A percentile compares a stretch with the other conserved stretches of the same genome.
These are phyloP conservation scores for Posidonia oceanica DNA, from an alignment of 116 monocot genomes.

Conservation along the genomic window DNA sequence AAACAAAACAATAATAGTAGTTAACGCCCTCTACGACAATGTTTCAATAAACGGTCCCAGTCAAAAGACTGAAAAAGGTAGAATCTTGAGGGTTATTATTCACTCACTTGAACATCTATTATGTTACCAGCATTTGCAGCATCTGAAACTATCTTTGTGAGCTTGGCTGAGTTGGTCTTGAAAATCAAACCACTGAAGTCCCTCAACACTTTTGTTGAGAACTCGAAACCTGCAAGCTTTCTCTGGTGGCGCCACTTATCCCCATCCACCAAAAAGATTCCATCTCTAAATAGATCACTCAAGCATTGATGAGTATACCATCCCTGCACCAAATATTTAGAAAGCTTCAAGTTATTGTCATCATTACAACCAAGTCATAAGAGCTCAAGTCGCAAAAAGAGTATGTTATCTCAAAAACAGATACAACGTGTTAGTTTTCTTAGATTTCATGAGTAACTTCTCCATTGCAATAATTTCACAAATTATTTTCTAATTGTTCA, in stretches of 20 bases:
- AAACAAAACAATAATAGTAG: too few relatives aligned
- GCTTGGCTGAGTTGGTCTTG: constrained; percentile 21
- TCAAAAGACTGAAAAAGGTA: neutral
- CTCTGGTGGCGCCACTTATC: constrained; percentile 57
- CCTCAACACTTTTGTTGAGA: constrained; percentile 40
- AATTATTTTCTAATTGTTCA: too few relatives aligned
- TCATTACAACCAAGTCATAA: too few relatives aligned
- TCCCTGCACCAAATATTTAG: too few relatives aligned
- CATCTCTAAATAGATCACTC: constrained; percentile 36
- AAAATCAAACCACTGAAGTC: constrained; percentile 36
- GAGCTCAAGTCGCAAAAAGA: too few relatives aligned
- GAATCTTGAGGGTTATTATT: neutral
- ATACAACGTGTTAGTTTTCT: too few relatives aligned
- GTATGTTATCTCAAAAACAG: too few relatives aligned
- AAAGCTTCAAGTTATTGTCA: too few relatives aligned
- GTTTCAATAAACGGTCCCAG: too few relatives aligned
- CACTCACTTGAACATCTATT: constrained; percentile 33
- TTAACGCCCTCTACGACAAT: too few relatives aligned
- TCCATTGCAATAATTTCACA: too few relatives aligned
- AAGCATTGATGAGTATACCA: constrained; percentile 6
- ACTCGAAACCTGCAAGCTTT: constrained; percentile 58
- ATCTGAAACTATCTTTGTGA: constrained; percentile 19
- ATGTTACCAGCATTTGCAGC: neutral
- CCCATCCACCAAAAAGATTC: constrained; percentile 61
- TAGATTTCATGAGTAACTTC: too few relatives aligned